phyloP scores from a whole-genome alignment of 1,284 basidiomycete species.

The Apiotrichum veenhuisii region DNA sequence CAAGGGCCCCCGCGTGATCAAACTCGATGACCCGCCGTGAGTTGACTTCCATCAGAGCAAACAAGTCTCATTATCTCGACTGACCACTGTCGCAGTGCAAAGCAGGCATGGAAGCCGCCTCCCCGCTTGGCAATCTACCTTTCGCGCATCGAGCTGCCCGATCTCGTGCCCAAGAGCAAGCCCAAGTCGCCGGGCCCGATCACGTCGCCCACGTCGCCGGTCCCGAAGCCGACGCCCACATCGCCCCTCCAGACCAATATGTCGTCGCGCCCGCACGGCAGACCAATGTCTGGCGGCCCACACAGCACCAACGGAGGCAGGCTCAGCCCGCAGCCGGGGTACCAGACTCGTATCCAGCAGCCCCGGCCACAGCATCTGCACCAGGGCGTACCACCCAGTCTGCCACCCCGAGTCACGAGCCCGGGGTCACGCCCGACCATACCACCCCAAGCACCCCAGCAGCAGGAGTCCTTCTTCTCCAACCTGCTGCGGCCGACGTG shows the following conservation, averaged over 20 bases:
- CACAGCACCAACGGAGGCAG: background rate
- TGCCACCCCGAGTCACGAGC: no score
- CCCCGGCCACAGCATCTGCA: background rate
- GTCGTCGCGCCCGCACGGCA: no score
- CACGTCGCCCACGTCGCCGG: background rate
- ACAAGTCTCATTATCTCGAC: background rate
- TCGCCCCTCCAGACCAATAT: no score
- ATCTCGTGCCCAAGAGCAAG: constrained; percentile 26
- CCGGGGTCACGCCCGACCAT: no score
- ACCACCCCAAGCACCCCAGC: background rate
- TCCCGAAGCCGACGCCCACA: no score
- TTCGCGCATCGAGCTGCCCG: constrained; percentile 46
- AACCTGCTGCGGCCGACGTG: background rate
- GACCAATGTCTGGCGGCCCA: background rate
- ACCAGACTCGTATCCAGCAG: background rate
- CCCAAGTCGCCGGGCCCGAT: background rate
- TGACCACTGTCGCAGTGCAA: constrained; percentile 1
- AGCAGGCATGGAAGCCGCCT: constrained; percentile 28
- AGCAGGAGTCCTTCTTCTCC: background rate
- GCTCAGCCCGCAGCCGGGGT: background rate
- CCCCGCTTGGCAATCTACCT: constrained; percentile 46
- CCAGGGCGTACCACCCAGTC: background rate
- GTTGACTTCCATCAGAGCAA: no score
- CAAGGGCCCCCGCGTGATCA: constrained; percentile 38
- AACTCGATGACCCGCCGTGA: constrained; percentile 35